Conservation (phyloP, 441 rosid species). For the Codiaeum variegatum region DNA sequence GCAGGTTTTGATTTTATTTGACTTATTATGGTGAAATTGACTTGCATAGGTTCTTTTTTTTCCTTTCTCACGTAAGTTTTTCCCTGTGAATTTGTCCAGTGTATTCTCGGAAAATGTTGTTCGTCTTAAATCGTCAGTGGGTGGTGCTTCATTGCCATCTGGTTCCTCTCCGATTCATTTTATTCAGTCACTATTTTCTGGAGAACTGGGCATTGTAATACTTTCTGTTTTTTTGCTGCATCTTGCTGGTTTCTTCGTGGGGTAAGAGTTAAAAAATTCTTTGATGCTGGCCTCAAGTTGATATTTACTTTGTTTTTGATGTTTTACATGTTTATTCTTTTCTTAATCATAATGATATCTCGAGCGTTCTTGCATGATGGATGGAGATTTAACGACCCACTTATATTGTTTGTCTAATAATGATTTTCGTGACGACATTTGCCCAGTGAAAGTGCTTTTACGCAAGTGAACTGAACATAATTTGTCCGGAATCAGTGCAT, state of each 20-base stretch:
- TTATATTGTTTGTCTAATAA: background rate
- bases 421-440: background rate
- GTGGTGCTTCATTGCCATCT: conserved; percentile 30
- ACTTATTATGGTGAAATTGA: background rate
- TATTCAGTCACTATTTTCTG: conserved; percentile 34
- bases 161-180: conserved; percentile 30
- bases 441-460: background rate
- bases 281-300: background rate
- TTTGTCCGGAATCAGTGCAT: background rate
- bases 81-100: conserved; percentile 26
- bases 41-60: background rate
- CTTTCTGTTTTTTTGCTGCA: conserved; percentile 53
- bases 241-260: conserved; percentile 53
- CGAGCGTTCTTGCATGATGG: background rate
- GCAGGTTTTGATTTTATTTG: conserved; percentile 42
- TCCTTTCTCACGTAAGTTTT: background rate
- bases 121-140: conserved; percentile 43
- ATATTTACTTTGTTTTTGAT: background rate
- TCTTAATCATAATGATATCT: background rate
- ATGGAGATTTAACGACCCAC: background rate
- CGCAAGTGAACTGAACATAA: background rate
- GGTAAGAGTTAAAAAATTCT: conserved; percentile 33
- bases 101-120: conserved; percentile 57
- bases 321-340: background rate
- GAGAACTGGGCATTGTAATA: conserved; percentile 43